These are phyloP conservation scores for Aspergillus tubingensis DNA, from an alignment of 2,329 filamentous ascomycete genomes.

Conservation along the genomic window DNA sequence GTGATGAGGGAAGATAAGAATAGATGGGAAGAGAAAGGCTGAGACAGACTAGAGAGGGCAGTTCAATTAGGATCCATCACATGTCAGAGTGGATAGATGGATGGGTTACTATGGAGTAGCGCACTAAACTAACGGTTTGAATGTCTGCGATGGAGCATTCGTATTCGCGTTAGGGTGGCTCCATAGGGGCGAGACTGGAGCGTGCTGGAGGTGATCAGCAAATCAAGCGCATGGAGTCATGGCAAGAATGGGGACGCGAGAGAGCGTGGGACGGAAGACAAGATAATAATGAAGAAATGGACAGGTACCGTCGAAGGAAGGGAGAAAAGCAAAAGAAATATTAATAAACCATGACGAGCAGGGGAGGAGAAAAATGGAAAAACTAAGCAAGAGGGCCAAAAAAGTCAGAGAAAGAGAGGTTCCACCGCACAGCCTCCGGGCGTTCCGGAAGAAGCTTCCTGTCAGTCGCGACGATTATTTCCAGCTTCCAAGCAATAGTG, in stretches of 20 bases:
- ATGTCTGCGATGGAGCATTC: background rate
- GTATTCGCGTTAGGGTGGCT: background rate
- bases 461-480: background rate
- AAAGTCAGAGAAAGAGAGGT: constrained; percentile 4
- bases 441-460: constrained; percentile 13
- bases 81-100: constrained; percentile 1
- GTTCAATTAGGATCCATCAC: constrained; percentile 1
- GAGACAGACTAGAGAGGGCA: background rate
- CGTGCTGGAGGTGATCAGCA: constrained; percentile 1
- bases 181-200: background rate
- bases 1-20: background rate
- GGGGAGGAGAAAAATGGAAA: background rate
- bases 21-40: background rate
- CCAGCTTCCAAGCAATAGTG: background rate
- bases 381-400: background rate
- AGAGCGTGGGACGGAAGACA: background rate
- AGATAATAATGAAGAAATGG: background rate
- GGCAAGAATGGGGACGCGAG: background rate
- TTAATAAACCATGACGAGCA: background rate
- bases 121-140: constrained; percentile 3
- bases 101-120: background rate
- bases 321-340: background rate
- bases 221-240: background rate
- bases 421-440: constrained; percentile 28
- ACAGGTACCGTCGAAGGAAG: background rate